phyloP scores from a whole-genome alignment of 2,329 filamentous ascomycete species.

The Domatiomyces catenatus region DNA sequence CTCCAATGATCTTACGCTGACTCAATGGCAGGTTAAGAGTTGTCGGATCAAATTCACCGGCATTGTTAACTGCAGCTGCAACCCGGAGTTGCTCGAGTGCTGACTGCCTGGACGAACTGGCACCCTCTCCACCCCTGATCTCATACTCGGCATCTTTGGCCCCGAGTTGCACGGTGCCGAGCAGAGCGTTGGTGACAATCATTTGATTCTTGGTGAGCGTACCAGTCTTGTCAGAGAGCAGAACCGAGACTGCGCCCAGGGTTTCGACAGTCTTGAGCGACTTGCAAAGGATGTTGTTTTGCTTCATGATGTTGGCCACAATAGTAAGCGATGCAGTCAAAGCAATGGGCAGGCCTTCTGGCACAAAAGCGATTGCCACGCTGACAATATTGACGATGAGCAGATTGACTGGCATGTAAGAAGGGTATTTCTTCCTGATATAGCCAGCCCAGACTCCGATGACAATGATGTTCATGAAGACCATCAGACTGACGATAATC shows the following conservation, averaged over 20 bases:
- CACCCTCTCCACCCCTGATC: constrained; percentile 18
- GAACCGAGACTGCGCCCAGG: constrained; percentile 54
- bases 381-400: constrained; percentile 60
- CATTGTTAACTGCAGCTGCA: constrained; percentile 55
- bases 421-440: constrained; percentile 49
- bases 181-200: constrained; percentile 53
- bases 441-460: constrained; percentile 55
- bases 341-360: constrained; percentile 57
- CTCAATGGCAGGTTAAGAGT: constrained; percentile 44
- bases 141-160: constrained; percentile 38
- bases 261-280: constrained; percentile 66
- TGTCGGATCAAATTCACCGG: constrained; percentile 56
- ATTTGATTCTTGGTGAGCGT: constrained; percentile 47
- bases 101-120: constrained; percentile 17
- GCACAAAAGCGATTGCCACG: constrained; percentile 60
- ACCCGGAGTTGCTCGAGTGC: constrained; percentile 45
- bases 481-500: constrained; percentile 53
- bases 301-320: constrained; percentile 59
- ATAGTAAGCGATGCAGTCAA: constrained; percentile 59
- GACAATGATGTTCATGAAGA: constrained; percentile 34
- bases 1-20: constrained; percentile 52
- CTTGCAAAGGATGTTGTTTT: constrained; percentile 66
- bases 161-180: constrained; percentile 39
- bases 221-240: constrained; percentile 66
- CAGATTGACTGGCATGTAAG: constrained; percentile 56